Base-by-base conservation (phyloP, 2,329 filamentous ascomycete genomes). In the Fusarium xyrophilum region DNA sequence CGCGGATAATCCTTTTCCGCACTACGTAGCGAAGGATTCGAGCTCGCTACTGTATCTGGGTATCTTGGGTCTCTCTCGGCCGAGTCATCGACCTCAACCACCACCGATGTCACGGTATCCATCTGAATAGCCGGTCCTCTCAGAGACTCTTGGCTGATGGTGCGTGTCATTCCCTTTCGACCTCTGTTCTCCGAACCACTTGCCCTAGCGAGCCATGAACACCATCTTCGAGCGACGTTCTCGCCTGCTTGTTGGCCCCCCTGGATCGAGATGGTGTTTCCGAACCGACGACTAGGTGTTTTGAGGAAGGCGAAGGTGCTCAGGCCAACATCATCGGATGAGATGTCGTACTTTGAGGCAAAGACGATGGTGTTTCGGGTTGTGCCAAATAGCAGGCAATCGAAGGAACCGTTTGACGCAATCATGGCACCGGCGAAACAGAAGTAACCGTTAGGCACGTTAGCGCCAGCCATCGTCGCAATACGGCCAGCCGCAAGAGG, bases 401-500 rank as follows among this genome's bases (percentile, higher is more conserved):
- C 86, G 11, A 87, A 77, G 77, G 81, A 85, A 13, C 86, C 86
- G 59, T 86, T 86, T 32, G 81, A 84, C 0, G 84, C 82, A 33
- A 89, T 86, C 76, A 90, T 83, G 3, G 82, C 81, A 3, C 87
- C 88, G 0, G 88, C 85, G 14, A 88, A 82, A 73, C 84, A 85
- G 74, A 88, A 89, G 73, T 86, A 89, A 0, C 75, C 77, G 2
- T 87, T 79, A 0, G 85, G 82, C 6, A 88, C 81, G 0, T 79
- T 51, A 13, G 80, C 77, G 2, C 86, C 85, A 0, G 85, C 83
- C 85, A 91, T 89, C 23, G 83, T 84, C 19, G 85, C 84, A 72
- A 91, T 88, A 62, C 89, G 85, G 17, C 88, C 88, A 0, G 86
- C 82, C 7, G 89, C 88, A 1, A 92, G 81, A 0, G 90, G 90